Conservation (phyloP, 139 green algal genomes). For the Spirogloea muscicola region DNA sequence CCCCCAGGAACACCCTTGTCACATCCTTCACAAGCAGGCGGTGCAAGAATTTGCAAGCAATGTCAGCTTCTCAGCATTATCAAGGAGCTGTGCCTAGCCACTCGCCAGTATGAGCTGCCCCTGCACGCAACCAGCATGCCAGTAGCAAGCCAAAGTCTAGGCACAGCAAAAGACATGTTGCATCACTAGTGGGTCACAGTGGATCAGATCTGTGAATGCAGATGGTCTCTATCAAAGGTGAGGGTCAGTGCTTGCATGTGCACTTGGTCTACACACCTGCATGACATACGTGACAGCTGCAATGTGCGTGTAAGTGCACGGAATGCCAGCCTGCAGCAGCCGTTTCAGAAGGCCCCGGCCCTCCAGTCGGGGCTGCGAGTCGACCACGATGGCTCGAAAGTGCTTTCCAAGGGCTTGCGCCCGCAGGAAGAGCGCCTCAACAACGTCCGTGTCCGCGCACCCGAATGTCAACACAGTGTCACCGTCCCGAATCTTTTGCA, state of each 20-base stretch:
- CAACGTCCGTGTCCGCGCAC: conserved; percentile 64
- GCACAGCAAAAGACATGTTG: neutral
- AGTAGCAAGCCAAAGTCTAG: too few species aligned
- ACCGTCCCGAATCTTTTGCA: conserved; percentile 70
- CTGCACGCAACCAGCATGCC: too few species aligned
- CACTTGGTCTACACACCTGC: conserved; percentile 21
- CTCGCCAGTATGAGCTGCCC: too few species aligned
- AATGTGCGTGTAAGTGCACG: conserved; percentile 48
- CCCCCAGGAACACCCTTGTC: conserved; percentile 85
- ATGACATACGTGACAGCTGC: conserved; percentile 77
- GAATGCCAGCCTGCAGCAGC: conserved; percentile 50
- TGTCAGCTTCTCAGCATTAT: too few species aligned
- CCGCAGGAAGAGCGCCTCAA: conserved; percentile 59
- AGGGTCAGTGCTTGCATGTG: too few species aligned
- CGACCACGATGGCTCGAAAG: conserved; percentile 73
- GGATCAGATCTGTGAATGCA: neutral
- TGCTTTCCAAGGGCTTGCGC: conserved; percentile 50
- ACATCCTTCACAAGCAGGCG: too few species aligned
- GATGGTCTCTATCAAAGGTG: neutral
- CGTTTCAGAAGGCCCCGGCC: conserved; percentile 64
- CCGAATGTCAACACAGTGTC: conserved; percentile 90
- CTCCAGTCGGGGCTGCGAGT: conserved; percentile 73
- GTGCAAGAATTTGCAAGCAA: too few species aligned
- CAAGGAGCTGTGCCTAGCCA: too few species aligned
- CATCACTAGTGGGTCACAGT: neutral